phyloP scores from a whole-genome alignment of 108 stramenopile genomes.

The Fistulifera pelliculosa region DNA sequence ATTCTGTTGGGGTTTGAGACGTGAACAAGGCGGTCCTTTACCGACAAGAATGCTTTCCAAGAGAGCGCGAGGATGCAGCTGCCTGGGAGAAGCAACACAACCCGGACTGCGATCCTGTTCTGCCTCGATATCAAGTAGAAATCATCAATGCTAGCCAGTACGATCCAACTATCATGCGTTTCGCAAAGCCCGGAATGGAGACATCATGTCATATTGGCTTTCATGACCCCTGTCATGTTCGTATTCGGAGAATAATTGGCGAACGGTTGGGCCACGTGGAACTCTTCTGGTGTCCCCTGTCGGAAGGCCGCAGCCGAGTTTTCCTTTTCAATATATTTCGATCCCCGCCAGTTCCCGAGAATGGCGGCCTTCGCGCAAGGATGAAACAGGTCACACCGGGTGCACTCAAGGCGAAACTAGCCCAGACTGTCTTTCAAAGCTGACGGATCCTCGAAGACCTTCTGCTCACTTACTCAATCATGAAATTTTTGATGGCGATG shows the following conservation, averaged over 20 bases:
- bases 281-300: slow-evolving; percentile 13
- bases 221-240: slow-evolving; percentile 10
- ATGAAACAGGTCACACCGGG: too few relatives aligned
- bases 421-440: too few relatives aligned
- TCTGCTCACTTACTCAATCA: slow-evolving; percentile 2
- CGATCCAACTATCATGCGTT: neutral
- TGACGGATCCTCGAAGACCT: slow-evolving; percentile 7
- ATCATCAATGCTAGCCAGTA: neutral
- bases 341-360: too few relatives aligned
- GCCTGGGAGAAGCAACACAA: too few relatives aligned
- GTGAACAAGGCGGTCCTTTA: too few relatives aligned
- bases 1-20: neutral
- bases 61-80: too few relatives aligned
- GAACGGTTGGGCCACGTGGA: slow-evolving; percentile 10
- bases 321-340: slow-evolving; percentile 14
- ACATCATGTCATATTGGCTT: neutral
- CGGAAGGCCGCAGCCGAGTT: slow-evolving; percentile 13
- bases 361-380: too few relatives aligned
- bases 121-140: neutral
- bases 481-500: slow-evolving; percentile 18
- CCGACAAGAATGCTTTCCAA: too few relatives aligned
- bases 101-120: too few relatives aligned
- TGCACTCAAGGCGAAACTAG: too few relatives aligned
- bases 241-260: slow-evolving; percentile 15
- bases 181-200: neutral